These are phyloP conservation scores for Suaeda aralocaspica DNA, from an alignment of 148 eudicot genomes.

Conservation along the genomic window DNA sequence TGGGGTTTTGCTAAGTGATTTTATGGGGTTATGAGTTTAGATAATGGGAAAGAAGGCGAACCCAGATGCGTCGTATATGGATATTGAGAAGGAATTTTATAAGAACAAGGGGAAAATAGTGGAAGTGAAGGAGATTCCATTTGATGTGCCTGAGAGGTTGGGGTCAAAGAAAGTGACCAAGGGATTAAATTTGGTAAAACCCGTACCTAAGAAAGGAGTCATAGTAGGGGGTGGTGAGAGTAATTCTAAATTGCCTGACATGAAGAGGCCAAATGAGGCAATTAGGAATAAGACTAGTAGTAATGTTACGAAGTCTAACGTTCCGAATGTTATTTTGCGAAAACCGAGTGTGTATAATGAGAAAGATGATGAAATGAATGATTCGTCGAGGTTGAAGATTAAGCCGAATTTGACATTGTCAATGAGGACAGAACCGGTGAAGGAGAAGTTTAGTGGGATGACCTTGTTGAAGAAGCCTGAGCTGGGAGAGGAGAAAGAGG, in stretches of 20 bases:
- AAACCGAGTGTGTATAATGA: conserved; percentile 61
- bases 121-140: conserved; percentile 72
- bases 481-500: conserved; percentile 25
- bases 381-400: conserved; percentile 39
- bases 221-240: conserved; percentile 48
- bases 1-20: conserved; percentile 17
- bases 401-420: conserved; percentile 59
- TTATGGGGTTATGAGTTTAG: conserved; percentile 39
- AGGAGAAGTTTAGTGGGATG: conserved; percentile 68
- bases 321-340: conserved; percentile 71
- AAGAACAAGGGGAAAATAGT: conserved; percentile 62
- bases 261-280: conserved; percentile 37
- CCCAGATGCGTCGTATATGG: conserved; percentile 70
- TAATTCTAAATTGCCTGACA: conserved; percentile 29
- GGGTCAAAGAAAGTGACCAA: conserved; percentile 29
- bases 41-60: conserved; percentile 69
- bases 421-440: conserved; percentile 58
- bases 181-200: conserved; percentile 68
- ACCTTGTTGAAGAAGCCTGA: conserved; percentile 79
- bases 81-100: conserved; percentile 69
- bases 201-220: conserved; percentile 68
- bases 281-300: conserved; percentile 21
- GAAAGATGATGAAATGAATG: conserved; percentile 45
- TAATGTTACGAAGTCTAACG: conserved; percentile 38
- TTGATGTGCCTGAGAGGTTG: conserved; percentile 49